phyloP scores from a whole-genome alignment of 1,284 basidiomycete species.

The Hymenochaete sp. region DNA sequence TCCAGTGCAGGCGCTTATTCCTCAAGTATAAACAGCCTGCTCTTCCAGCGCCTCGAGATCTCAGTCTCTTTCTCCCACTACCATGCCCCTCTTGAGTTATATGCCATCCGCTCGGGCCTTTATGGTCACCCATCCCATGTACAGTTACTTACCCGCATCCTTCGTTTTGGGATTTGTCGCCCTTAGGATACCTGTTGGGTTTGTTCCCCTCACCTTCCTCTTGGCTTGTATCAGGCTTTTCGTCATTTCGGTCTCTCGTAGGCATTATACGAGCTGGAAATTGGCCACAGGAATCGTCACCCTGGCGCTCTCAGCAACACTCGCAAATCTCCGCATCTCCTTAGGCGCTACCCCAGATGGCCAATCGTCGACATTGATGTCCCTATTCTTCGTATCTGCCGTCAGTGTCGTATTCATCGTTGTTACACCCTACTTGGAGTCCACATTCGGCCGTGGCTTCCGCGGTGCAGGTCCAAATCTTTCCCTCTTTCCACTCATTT shows the following conservation, averaged over 20 bases:
- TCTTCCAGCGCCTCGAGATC: too few species aligned
- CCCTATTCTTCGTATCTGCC: slow-evolving; percentile 38
- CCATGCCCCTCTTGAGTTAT: too few species aligned
- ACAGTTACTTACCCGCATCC: slow-evolving; percentile 3
- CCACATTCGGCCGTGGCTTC: slow-evolving; percentile 21
- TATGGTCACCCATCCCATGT: slow-evolving; percentile 5
- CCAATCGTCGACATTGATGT: slow-evolving; percentile 24
- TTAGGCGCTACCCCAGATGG: slow-evolving; percentile 48
- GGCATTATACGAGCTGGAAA: slow-evolving; percentile 1
- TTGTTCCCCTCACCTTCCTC: slow-evolving; percentile 40
- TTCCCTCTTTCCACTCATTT: slow-evolving; percentile 55
- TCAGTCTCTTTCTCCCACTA: too few species aligned
- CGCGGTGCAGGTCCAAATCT: slow-evolving; percentile 6
- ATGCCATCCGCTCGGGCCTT: slow-evolving; percentile 2
- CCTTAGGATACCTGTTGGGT: slow-evolving; percentile 40
- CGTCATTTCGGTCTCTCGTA: slow-evolving; percentile 19
- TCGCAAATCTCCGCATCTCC: slow-evolving; percentile 43
- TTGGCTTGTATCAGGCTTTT: slow-evolving; percentile 45
- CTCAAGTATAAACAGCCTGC: too few species aligned
- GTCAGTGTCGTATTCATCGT: slow-evolving; percentile 38
- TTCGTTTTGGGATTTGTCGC: slow-evolving; percentile 35
- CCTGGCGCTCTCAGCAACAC: slow-evolving; percentile 30
- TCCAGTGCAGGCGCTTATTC: too few species aligned
- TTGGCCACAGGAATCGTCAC: slow-evolving; percentile 32
- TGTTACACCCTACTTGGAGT: slow-evolving; percentile 31